These are phyloP conservation scores for Incumbomyces delicatus DNA, from an alignment of 2,329 filamentous ascomycete species.

Conservation along the genomic window DNA sequence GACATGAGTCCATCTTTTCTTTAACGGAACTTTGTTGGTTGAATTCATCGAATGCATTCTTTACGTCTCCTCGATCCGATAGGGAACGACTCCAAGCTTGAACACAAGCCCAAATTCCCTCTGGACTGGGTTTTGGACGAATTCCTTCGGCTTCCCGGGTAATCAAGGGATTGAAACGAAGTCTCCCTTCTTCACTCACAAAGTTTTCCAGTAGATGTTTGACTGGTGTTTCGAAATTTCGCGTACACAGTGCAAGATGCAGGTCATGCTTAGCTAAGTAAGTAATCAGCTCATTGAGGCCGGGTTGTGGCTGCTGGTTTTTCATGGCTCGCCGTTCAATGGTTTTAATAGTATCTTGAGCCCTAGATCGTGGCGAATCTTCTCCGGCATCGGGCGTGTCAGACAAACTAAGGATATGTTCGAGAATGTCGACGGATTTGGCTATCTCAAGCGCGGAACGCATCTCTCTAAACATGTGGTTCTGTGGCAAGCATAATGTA, in stretches of 20 bases:
- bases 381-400: conserved; percentile 27
- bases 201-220: conserved; percentile 26
- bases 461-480: conserved; percentile 94
- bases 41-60: not conserved
- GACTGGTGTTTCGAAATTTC: conserved; percentile 67
- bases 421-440: conserved; percentile 70
- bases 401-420: conserved; percentile 71
- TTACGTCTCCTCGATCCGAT: not conserved
- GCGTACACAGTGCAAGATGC: conserved; percentile 78
- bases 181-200: conserved; percentile 11
- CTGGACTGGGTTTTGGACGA: conserved; percentile 18
- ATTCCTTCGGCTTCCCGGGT: conserved; percentile 20
- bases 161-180: conserved; percentile 16
- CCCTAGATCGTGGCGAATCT: conserved; percentile 28
- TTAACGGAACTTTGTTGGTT: conserved; percentile 18
- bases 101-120: conserved; percentile 19
- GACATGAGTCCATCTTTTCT: conserved; percentile 39
- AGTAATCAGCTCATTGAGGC: conserved; percentile 66
- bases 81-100: conserved; percentile 14
- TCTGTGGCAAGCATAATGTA: conserved; percentile 83
- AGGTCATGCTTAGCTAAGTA: conserved; percentile 58
- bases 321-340: conserved; percentile 78
- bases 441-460: conserved; percentile 61
- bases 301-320: conserved; percentile 69
- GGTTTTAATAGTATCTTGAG: conserved; percentile 62